These are phyloP conservation scores for Aspergillus ochraceus DNA, from an alignment of 2,329 filamentous ascomycete genomes.

Conservation along the genomic window DNA sequence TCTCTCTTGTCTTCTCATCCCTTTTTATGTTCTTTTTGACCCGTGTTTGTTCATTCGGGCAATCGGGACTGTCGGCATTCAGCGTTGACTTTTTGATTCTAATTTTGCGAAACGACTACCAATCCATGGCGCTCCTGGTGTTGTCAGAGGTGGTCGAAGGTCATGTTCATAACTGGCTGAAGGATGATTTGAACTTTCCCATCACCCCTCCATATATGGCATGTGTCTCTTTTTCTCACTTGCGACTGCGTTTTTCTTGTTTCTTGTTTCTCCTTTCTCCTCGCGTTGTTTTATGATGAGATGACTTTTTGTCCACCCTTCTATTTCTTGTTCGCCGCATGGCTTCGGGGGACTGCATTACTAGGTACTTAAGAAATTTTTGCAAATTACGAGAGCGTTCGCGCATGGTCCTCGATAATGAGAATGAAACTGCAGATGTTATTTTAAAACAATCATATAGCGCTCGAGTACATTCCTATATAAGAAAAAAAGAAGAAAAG, in stretches of 20 bases:
- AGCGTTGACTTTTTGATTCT: conserved; percentile 8
- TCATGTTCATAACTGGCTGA: conserved; percentile 20
- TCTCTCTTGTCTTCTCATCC: conserved; percentile 5
- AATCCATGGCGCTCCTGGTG: conserved; percentile 35
- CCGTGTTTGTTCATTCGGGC: background rate
- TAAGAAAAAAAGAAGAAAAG: background rate
- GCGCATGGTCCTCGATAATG: conserved; percentile 2
- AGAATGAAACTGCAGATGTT: conserved; percentile 7
- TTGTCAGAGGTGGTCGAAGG: conserved; percentile 22
- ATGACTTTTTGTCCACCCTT: conserved; percentile 22
- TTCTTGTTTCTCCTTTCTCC: conserved; percentile 6
- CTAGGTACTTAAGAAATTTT: conserved; percentile 4
- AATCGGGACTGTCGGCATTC: background rate
- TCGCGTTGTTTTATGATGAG: conserved; percentile 27
- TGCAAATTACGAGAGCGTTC: background rate
- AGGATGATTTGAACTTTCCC: background rate
- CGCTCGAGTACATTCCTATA: conserved; percentile 6
- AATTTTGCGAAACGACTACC: conserved; percentile 20
- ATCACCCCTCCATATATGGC: background rate
- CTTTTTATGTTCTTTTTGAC: conserved; percentile 4
- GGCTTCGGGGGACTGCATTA: conserved; percentile 6
- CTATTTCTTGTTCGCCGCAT: conserved; percentile 5
- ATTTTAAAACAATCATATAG: conserved; percentile 7
- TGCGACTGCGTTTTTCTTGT: conserved; percentile 3
- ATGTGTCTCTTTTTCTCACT: background rate